Percentiles rank a stretch among this genome's conserved stretches.
Evolutionary conservation across 768 basidiomycete species (phyloP).

Genomic region (Cyclocybe aegerita): DNA sequence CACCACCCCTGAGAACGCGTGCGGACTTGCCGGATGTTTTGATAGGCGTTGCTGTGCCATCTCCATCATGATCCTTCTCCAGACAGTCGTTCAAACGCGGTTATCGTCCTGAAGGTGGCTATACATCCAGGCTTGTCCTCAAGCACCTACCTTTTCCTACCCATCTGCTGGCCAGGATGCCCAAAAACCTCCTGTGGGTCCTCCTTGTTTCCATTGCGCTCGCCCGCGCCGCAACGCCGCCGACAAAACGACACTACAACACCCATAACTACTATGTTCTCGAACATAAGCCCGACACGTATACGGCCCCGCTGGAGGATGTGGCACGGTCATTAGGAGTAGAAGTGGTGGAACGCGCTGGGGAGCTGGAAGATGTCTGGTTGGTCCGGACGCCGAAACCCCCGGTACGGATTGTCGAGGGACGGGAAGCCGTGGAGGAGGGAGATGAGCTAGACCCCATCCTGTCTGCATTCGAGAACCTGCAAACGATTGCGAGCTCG

Average conservation of each 20-base stretch:
- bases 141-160: conserved; percentile 3
- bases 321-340: conserved; percentile 64
- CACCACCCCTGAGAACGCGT: too few species aligned
- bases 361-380: conserved; percentile 80
- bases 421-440: conserved; percentile 30
- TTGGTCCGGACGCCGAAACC: conserved; percentile 64
- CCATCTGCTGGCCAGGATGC: conserved; percentile 24
- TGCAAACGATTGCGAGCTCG: conserved; percentile 35
- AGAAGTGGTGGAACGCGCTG: conserved; percentile 84
- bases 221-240: conserved; percentile 28
- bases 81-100: conserved; percentile 1
- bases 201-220: conserved; percentile 18
- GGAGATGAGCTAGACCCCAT: conserved; percentile 44
- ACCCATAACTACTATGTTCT: conserved; percentile 82
- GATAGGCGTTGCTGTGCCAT: not conserved
- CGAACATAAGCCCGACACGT: conserved; percentile 49
- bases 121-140: conserved; percentile 6
- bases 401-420: conserved; percentile 19
- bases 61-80: conserved; percentile 13
- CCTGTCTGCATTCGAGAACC: conserved; percentile 43
- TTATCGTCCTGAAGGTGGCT: conserved; percentile 13
- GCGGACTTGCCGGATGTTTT: too few species aligned
- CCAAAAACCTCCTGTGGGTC: conserved; percentile 16
- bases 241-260: conserved; percentile 52
- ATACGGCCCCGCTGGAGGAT: conserved; percentile 50